Evolutionary conservation across 257 asterid species (phyloP).

Genomic region (Anisodus tanguticus): DNA sequence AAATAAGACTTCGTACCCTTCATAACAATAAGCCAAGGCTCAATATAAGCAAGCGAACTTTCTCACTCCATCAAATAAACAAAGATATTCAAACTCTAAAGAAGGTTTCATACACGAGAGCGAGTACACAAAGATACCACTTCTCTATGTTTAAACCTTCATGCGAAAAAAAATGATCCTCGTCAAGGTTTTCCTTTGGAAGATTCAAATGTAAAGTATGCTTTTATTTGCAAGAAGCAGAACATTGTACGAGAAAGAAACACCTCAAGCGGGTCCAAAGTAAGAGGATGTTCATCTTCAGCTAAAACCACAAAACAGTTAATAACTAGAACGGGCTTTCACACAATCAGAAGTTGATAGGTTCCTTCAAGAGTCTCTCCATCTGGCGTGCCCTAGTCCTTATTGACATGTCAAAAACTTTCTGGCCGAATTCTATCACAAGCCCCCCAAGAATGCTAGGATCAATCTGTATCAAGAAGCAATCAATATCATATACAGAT

Average conservation of each 20-base stretch:
- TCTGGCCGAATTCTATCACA: slow-evolving; percentile 74
- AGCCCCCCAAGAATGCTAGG: slow-evolving; percentile 96
- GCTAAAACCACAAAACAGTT: slow-evolving; percentile 9
- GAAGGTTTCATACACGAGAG: neutral
- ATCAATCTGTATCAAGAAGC: slow-evolving; percentile 61
- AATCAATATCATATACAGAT: slow-evolving; percentile 26
- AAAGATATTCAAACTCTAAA: slow-evolving; percentile 20
- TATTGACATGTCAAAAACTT: slow-evolving; percentile 93
- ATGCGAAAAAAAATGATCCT: neutral
- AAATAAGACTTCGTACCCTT: neutral
- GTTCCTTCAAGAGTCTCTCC: slow-evolving; percentile 95
- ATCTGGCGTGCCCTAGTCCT: slow-evolving; percentile 93
- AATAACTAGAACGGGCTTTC: slow-evolving; percentile 11
- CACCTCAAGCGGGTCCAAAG: slow-evolving; percentile 5
- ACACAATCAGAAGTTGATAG: slow-evolving; percentile 49
- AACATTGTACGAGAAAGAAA: neutral
- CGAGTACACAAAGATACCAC: neutral
- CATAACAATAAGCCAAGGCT: neutral
- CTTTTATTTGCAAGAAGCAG: slow-evolving; percentile 25
- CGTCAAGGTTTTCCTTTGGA: slow-evolving; percentile 7
- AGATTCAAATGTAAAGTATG: slow-evolving; percentile 1
- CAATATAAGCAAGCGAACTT: neutral
- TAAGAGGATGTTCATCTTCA: slow-evolving; percentile 10
- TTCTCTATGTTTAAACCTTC: neutral
- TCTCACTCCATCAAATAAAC: neutral